These are phyloP conservation scores for Pisolithus orientalis DNA, from an alignment of 768 basidiomycete species.

Conservation along the genomic window DNA sequence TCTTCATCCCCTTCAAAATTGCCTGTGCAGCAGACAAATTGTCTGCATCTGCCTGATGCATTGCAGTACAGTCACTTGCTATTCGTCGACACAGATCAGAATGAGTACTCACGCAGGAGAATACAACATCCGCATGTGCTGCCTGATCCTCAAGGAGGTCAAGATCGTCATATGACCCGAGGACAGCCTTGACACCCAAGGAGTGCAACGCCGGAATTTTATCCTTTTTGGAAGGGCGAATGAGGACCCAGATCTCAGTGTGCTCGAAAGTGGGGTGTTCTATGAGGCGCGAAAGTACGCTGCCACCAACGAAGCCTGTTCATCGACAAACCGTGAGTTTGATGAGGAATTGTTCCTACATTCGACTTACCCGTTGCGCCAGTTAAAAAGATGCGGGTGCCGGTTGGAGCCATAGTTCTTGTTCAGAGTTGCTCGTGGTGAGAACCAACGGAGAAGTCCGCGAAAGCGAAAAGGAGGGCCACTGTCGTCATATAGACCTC, in stretches of 20 bases:
- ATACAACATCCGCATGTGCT: slow-evolving; percentile 38
- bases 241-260: slow-evolving; percentile 23
- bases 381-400: slow-evolving; percentile 36
- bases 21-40: slow-evolving; percentile 38
- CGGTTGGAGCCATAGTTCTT: slow-evolving; percentile 9
- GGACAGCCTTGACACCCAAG: slow-evolving; percentile 20
- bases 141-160: slow-evolving; percentile 37
- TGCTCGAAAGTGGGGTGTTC: slow-evolving; percentile 14
- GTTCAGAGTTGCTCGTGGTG: too few relatives aligned
- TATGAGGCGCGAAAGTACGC: slow-evolving; percentile 26
- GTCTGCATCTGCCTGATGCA: slow-evolving; percentile 40
- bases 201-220: slow-evolving; percentile 14
- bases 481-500: too few relatives aligned
- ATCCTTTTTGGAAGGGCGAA: slow-evolving; percentile 23
- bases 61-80: background rate
- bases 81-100: too few relatives aligned
- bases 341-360: background rate
- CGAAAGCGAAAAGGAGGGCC: too few relatives aligned
- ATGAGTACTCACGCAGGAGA: slow-evolving; percentile 29
- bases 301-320: slow-evolving; percentile 31
- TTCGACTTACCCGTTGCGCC: slow-evolving; percentile 37
- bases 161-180: slow-evolving; percentile 42
- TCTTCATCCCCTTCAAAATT: slow-evolving; percentile 48
- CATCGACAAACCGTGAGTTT: background rate
- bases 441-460: too few relatives aligned